phyloP scores from a whole-genome alignment of 306 rosid species.

The Geum urbanum region DNA sequence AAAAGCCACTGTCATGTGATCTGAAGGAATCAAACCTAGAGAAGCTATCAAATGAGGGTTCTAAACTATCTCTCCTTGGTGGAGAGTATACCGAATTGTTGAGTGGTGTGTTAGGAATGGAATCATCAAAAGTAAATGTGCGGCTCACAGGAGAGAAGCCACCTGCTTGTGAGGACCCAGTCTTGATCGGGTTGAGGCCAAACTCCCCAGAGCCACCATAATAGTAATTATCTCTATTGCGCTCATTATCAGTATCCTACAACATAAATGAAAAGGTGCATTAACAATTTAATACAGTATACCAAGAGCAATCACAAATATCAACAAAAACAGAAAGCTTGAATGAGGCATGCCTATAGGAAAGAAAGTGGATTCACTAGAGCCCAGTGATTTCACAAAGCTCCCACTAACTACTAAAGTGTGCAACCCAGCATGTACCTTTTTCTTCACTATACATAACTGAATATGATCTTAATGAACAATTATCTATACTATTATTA shows the following conservation, averaged over 20 bases:
- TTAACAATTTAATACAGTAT: not conserved
- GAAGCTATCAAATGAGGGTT: constrained; percentile 65
- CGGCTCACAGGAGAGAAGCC: constrained; percentile 55
- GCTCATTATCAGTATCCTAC: constrained; percentile 58
- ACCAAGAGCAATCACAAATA: constrained; percentile 18
- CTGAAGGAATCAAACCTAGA: constrained; percentile 82
- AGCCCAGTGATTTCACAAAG: not conserved
- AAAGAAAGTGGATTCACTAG: not conserved
- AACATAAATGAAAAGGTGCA: not conserved
- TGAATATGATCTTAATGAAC: not conserved
- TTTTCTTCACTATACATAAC: not conserved
- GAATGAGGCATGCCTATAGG: not conserved
- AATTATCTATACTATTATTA: not conserved
- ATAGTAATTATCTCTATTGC: constrained; percentile 57
- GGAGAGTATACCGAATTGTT: constrained; percentile 67
- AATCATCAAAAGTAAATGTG: constrained; percentile 74
- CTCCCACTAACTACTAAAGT: not conserved
- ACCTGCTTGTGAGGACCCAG: constrained; percentile 51
- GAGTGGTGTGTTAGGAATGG: constrained; percentile 94
- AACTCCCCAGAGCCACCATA: constrained; percentile 67
- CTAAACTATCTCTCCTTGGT: constrained; percentile 52
- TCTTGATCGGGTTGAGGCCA: constrained; percentile 79
- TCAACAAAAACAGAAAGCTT: not conserved
- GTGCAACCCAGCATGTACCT: not conserved
- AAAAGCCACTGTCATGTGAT: constrained; percentile 51